Base-by-base conservation (phyloP, 2,329 filamentous ascomycete genomes). In the Trichoderma sp. region DNA sequence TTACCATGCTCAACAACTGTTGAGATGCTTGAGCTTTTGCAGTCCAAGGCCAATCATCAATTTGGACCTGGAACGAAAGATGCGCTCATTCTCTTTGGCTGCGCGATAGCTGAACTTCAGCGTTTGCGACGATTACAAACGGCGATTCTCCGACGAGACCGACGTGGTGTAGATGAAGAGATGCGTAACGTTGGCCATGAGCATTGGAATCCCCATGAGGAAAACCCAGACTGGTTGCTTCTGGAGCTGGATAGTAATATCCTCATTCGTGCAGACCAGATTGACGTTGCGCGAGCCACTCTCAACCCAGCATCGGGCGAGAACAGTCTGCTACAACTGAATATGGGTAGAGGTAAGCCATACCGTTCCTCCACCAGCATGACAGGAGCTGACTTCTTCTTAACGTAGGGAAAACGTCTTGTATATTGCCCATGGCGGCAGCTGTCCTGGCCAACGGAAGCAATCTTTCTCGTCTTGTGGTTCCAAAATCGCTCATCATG, bases 231-330 rank as follows among this genome's bases (percentile, higher is more conserved):
- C 69, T 90, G 87, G 84, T 72, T 91, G 0, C 76, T 91, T 0
- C 74, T 92, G 0, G 88, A 91, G 67, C 82, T 91, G 15, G 89
- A 91, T 59, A 79, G 82, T 0, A 81, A 89, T 65, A 73, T 91
- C 2, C 77, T 88, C 30, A 86, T 91, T 60, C 82, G 89, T 0
- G 76, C 80, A 0, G 82, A 84, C 3, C 88, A 91, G 68, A 79
- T 88, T 0, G 79, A 86, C 5, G 87, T 91, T 7, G 88, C 88
- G 0, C 68, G 77, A 1, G 84, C 85, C 0, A 91, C 85, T 19
- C 86, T 88, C 1, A 75, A 75, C 0, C 88, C 88, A 0, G 63
- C 69, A 0, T 85, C 83, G 0, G 75, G 77, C 0, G 68, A 74
- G 0, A 90, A 89, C 66, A 86, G 86, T 0, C 85, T 90, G 0